A percentile compares a stretch with the other conserved stretches of the same genome.
Conservation (phyloP, 1,139 yeast genomes). For the Sugiyamaella pinicola region DNA sequence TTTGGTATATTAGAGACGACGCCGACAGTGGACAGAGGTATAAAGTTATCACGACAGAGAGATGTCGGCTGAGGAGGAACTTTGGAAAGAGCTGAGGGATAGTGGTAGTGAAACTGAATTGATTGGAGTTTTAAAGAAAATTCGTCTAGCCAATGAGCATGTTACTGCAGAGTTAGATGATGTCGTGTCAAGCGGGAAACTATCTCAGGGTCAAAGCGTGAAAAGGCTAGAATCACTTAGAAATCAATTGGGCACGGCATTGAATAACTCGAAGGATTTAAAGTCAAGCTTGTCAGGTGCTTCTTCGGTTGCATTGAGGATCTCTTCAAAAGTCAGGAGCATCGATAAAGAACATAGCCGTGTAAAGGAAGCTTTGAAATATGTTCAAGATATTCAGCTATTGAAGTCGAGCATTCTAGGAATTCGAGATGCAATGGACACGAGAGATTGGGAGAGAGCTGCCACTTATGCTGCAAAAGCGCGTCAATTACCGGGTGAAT, state of each 20-base stretch:
- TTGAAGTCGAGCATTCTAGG: constrained; percentile 66
- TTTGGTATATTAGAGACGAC: no score
- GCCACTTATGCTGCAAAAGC: constrained; percentile 64
- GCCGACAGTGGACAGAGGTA: no score
- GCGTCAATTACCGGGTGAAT: constrained; percentile 53
- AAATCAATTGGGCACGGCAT: constrained; percentile 39
- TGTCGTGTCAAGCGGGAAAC: constrained; percentile 22
- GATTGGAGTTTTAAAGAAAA: constrained; percentile 19
- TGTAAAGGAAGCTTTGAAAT: constrained; percentile 64
- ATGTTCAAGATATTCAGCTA: constrained; percentile 65
- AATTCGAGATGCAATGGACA: constrained; percentile 67
- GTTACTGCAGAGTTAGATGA: constrained; percentile 20
- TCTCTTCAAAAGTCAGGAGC: constrained; percentile 69
- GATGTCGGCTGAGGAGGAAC: constrained; percentile 4
- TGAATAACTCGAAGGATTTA: constrained; percentile 50
- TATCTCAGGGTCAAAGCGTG: constrained; percentile 28
- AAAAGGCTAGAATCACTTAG: constrained; percentile 37
- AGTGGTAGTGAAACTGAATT: constrained; percentile 21
- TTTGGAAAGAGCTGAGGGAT: constrained; percentile 10
- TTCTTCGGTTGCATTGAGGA: constrained; percentile 62
- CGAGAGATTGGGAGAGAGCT: constrained; percentile 70
- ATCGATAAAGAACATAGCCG: constrained; percentile 72
- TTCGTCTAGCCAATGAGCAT: constrained; percentile 14
- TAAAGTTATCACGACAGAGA: neutral
- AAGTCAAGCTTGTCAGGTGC: constrained; percentile 58